Evolutionary conservation across 768 basidiomycete species (phyloP).

Genomic region (Mrakia frigida): DNA sequence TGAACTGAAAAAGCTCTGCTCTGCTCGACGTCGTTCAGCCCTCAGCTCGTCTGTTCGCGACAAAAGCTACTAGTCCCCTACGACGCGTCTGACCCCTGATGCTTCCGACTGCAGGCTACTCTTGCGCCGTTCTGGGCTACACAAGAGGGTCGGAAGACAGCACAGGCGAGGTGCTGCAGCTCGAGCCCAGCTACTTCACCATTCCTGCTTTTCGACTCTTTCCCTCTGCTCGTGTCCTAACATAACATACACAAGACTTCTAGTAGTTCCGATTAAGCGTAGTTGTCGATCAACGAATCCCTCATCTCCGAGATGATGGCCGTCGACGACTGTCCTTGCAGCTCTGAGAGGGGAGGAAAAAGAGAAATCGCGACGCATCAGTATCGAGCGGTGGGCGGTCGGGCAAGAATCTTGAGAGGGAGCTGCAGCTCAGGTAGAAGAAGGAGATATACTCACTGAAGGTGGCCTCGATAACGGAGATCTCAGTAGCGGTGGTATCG

Average conservation of each 20-base stretch:
- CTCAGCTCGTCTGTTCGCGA: too few relatives aligned
- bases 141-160: too few relatives aligned
- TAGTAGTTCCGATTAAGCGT: neutral
- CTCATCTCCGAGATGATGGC: conserved; percentile 89
- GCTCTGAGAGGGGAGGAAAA: conserved; percentile 50
- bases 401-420: neutral
- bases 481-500: conserved; percentile 98
- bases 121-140: too few relatives aligned
- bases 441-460: conserved; percentile 65
- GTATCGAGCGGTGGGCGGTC: too few relatives aligned
- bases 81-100: too few relatives aligned
- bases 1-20: too few relatives aligned
- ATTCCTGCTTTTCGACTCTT: neutral
- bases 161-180: neutral
- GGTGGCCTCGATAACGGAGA: conserved; percentile 93
- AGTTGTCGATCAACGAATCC: conserved; percentile 68
- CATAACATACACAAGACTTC: neutral
- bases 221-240: neutral
- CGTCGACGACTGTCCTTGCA: conserved; percentile 74
- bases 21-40: too few relatives aligned
- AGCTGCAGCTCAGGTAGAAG: neutral
- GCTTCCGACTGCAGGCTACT: too few relatives aligned
- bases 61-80: too few relatives aligned
- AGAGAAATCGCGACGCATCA: neutral
- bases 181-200: neutral